Base-by-base conservation (phyloP, 495 filamentous ascomycete species). In the Aspergillus conjunctus region DNA sequence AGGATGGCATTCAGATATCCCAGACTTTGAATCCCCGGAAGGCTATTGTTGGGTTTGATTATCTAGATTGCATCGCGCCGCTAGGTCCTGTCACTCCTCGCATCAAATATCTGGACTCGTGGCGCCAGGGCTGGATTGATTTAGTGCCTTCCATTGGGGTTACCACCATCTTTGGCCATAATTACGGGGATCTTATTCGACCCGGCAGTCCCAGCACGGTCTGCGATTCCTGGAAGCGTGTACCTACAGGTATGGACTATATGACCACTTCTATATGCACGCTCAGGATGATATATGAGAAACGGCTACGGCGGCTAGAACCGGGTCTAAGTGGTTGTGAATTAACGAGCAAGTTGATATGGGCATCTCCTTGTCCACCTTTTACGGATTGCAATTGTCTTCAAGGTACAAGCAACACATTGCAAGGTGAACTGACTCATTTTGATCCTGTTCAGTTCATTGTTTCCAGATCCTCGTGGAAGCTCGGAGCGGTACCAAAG, bases 161-260 rank as follows among this genome's bases (percentile, higher is more conserved):
- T 11, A 52, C 26, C 21, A 52, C 30, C 1, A 52, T 52, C 5
- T 52, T 52, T 17, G 50, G 50, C 7, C 30, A 31, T 32, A 26
- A 26, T 1, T 52, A 31, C 26, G 50, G 50, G 7, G 50, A 52
- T 12, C 26, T 52, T 2, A 33, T 52, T 30, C 2, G 50, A 15
- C 50, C 50, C 20, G 32, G 10, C 9, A 5, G 32, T 33, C 50
- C 50, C n/a, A 31, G 17, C 21, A 14, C 50, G 7, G 50, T 52
- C 21, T 52, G 50, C 50, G 7, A 10, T 32, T 14, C 6, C 17
- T 52, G 50, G 50, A 52, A 52, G 32, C 14, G 21, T 31, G 26
- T 52, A 14, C 50, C 50, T 3, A 52, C 22, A 2, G 50, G 26
- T 11, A 32, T 31, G 50, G 50, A 52, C 21, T 52, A 52, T 52